Percentiles rank a stretch among this genome's conserved stretches.
These are phyloP conservation scores for Didymella pomorum DNA, from an alignment of 2,329 filamentous ascomycete genomes.

Conservation along the genomic window DNA sequence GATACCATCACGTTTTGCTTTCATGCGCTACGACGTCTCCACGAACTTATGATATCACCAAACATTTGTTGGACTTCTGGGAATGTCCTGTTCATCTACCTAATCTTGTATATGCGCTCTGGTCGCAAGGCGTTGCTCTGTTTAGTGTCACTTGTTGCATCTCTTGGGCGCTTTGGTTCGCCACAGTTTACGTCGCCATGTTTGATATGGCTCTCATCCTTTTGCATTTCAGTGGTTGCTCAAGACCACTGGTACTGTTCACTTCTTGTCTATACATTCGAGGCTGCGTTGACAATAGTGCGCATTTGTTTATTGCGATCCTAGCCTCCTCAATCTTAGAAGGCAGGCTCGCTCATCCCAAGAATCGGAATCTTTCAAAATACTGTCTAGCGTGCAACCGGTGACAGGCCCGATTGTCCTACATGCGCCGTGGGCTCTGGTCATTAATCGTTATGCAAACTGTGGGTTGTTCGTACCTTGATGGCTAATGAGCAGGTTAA, in stretches of 20 bases:
- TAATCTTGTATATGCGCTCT: slow-evolving; percentile 36
- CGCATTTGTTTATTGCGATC: not conserved
- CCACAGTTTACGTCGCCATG: slow-evolving; percentile 12
- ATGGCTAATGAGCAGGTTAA: slow-evolving; percentile 19
- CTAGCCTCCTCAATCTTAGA: slow-evolving; percentile 3
- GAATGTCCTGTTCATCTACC: slow-evolving; percentile 36
- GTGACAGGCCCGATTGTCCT: not conserved
- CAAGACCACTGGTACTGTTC: slow-evolving; percentile 5
- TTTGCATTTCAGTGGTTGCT: not conserved
- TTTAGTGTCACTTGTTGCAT: slow-evolving; percentile 14
- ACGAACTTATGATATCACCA: slow-evolving; percentile 43
- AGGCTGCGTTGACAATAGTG: slow-evolving; percentile 6
- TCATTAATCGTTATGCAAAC: not conserved
- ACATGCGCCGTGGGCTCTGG: not conserved
- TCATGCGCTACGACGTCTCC: slow-evolving; percentile 38
- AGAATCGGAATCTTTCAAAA: slow-evolving; percentile 13
- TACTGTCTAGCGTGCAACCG: not conserved
- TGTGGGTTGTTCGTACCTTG: not conserved
- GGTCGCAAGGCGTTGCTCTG: slow-evolving; percentile 9
- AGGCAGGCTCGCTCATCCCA: slow-evolving; percentile 2
- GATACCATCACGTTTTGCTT: slow-evolving; percentile 19
- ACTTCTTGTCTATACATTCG: slow-evolving; percentile 21
- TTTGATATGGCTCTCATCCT: slow-evolving; percentile 13
- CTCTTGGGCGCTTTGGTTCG: slow-evolving; percentile 10
- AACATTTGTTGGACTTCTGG: slow-evolving; percentile 38